A percentile compares a stretch with the other conserved stretches of the same genome.
Evolutionary conservation across 805 yeast genomes (phyloP).

Genomic region (Saitoella complicata): DNA sequence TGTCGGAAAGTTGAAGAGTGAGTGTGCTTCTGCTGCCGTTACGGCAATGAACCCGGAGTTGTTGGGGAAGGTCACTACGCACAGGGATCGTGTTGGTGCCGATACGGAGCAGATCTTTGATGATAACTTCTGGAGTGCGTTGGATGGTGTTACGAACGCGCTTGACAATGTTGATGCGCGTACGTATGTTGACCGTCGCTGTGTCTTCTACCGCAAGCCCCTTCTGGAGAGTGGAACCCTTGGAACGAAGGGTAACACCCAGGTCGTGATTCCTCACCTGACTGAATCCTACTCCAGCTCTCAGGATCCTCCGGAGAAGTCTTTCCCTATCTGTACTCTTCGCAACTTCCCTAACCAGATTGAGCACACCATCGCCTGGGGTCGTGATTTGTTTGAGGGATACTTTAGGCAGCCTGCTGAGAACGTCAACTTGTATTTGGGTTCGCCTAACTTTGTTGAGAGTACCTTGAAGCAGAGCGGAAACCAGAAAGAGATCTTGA

Average conservation of each 20-base stretch:
- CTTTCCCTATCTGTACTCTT: constrained; percentile 91
- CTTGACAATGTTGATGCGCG: constrained; percentile 96
- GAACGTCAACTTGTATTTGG: constrained; percentile 75
- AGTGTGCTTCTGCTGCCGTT: constrained; percentile 78
- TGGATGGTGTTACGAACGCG: constrained; percentile 91
- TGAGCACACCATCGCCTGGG: constrained; percentile 99
- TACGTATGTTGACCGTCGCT: constrained; percentile 91
- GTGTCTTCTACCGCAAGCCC: constrained; percentile 83
- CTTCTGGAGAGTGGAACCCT: constrained; percentile 91
- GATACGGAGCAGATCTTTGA: constrained; percentile 81
- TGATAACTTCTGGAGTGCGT: constrained; percentile 66
- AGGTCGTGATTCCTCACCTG: constrained; percentile 80
- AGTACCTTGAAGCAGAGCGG: constrained; percentile 80
- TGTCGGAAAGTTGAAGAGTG: constrained; percentile 82
- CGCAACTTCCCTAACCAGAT: constrained; percentile 96
- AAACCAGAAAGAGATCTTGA: constrained; percentile 74
- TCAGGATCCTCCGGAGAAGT: constrained; percentile 96
- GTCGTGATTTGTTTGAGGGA: constrained; percentile 85
- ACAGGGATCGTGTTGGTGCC: constrained; percentile 76
- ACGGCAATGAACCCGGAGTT: constrained; percentile 73
- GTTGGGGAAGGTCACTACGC: constrained; percentile 55
- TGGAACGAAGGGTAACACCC: constrained; percentile 97
- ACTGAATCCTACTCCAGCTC: constrained; percentile 94
- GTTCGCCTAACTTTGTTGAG: constrained; percentile 88
- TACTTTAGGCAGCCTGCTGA: constrained; percentile 83